These are phyloP conservation scores for Capillidium rhysosporum DNA, from an alignment of 371 early-diverging fungal genomes.

Conservation along the genomic window DNA sequence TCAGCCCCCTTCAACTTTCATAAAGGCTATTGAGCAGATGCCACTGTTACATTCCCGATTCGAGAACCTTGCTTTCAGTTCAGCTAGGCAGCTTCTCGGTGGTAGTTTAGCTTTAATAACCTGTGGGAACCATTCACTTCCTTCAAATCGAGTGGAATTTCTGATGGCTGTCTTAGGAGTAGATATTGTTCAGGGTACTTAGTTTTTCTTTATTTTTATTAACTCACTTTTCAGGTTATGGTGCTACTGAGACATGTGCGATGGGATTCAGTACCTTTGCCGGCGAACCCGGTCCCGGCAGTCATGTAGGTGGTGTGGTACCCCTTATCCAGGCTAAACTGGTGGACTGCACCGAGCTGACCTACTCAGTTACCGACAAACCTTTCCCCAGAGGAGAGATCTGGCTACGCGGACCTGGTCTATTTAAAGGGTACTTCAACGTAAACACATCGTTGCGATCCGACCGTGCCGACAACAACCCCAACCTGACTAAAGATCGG, in stretches of 20 bases:
- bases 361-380: constrained; percentile 52
- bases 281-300: constrained; percentile 28
- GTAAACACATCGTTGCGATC: constrained; percentile 13
- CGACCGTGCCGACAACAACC: constrained; percentile 58
- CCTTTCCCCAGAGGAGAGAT: constrained; percentile 82
- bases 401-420: constrained; percentile 59
- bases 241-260: constrained; percentile 69
- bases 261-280: constrained; percentile 21
- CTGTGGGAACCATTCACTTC: background rate
- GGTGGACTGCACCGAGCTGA: constrained; percentile 75
- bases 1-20: too few relatives aligned
- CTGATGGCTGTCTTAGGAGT: background rate
- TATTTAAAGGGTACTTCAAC: constrained; percentile 71
- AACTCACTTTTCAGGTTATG: constrained; percentile 45
- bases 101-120: background rate
- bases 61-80: too few relatives aligned
- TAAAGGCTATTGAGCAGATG: too few relatives aligned
- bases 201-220: background rate
- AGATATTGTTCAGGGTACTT: background rate
- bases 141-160: background rate
- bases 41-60: too few relatives aligned
- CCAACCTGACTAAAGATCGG: constrained; percentile 45
- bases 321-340: constrained; percentile 52
- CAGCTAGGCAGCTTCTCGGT: background rate
- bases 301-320: constrained; percentile 36